phyloP scores from a whole-genome alignment of 2,329 filamentous ascomycete species.

The Orbilia ellipsospora region DNA sequence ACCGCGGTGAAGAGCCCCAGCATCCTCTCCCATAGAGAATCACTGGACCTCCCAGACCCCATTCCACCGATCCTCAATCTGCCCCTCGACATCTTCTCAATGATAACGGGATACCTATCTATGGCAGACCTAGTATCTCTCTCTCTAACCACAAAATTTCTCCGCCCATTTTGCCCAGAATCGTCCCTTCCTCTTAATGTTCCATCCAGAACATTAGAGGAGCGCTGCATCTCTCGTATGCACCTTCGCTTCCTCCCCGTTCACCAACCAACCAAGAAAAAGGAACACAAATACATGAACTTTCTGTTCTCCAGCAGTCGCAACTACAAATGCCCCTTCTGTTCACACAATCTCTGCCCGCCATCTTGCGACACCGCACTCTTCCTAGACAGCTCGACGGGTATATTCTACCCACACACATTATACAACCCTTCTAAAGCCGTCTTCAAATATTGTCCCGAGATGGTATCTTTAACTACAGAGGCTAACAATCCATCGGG shows the following conservation, averaged over 20 bases:
- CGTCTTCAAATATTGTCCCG: slow-evolving; percentile 32
- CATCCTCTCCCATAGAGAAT: no score
- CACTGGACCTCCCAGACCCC: background rate
- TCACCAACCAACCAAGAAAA: background rate
- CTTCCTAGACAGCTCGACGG: slow-evolving; percentile 23
- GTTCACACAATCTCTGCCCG: slow-evolving; percentile 22
- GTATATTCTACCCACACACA: slow-evolving; percentile 25
- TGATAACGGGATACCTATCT: slow-evolving; percentile 11
- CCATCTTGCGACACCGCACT: slow-evolving; percentile 19
- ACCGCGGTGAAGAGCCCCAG: no score
- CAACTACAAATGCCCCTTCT: slow-evolving; percentile 30
- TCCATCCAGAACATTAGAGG: background rate
- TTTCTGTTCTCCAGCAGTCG: background rate
- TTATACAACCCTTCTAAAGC: slow-evolving; percentile 18
- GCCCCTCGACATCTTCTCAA: slow-evolving; percentile 28
- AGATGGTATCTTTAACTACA: background rate
- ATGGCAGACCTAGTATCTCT: slow-evolving; percentile 22
- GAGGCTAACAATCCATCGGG: background rate
- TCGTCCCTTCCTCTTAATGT: background rate
- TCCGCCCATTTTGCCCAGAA: slow-evolving; percentile 18
- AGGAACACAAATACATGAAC: background rate
- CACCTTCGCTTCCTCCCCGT: slow-evolving; percentile 36
- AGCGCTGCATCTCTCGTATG: slow-evolving; percentile 21
- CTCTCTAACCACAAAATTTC: slow-evolving; percentile 36
- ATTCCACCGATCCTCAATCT: slow-evolving; percentile 18